Evolutionary conservation across 1,139 yeast genomes (phyloP), one percentile per base, ranked within the genome.

Genomic region (Scheffersomyces cryptocercus): DNA sequence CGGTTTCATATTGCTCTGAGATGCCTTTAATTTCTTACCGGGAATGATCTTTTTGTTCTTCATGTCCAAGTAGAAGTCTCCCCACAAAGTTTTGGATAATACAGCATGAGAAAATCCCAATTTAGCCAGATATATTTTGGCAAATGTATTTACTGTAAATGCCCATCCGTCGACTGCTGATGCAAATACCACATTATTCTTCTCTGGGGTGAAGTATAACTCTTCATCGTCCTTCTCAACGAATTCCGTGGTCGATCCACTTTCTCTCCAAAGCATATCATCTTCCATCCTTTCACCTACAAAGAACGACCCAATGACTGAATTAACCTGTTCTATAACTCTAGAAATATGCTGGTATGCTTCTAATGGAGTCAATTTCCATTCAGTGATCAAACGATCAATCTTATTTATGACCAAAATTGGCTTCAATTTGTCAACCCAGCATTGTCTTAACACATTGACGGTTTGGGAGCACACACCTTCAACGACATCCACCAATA

Each of bases 161-260:
- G 98, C 99, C 99, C 99, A 95, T 4, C 98, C 98, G 65, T 93
- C 99, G 20, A 87, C 74, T 0, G 99, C 99, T 35, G 96, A 85
- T 0, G 97, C 91, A 69, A 95, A 93, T 1, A 95, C 83, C 5
- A 95, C 98, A 60, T 95, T 95, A 61, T 91, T 90, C 57, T 81
- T 79, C 42, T 87, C 90, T 0, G 99, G 99, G 9, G 89, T 79
- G 53, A 95, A 95, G 60, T 95, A 95, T 34, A 93, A 68, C 54
- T 86, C 95, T 38, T 85, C 82, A 61, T 93, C 98, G 52, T 84
- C 87, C 51, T 77, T 78, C 54, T 89, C 97, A 10, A 84, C 76
- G 58, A 75, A 88, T 44, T 83, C 86, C 11, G 80, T 82, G 8
- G 63, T 58, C 11, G 67, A 65, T 9, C 81, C 82, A 39, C 75